Base-by-base conservation (phyloP, 2,329 filamentous ascomycete genomes). In the Fusarium neocosmosporiellum region DNA sequence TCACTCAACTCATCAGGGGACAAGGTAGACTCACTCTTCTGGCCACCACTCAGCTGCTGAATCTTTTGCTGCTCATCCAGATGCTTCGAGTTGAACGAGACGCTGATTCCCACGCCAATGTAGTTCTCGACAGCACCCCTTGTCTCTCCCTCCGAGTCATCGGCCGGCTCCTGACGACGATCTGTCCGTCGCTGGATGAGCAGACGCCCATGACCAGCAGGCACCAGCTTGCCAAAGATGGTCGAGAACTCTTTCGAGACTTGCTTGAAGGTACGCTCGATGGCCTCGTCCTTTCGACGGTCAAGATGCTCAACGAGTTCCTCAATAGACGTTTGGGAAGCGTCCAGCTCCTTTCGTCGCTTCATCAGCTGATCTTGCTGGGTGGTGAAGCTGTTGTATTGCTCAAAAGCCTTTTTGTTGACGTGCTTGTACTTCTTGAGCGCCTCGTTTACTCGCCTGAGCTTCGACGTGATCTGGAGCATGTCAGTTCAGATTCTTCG, bases 341-440 rank as follows among this genome's bases (percentile, higher is more conserved):
- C 91, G 77, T 98, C 94, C 13, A 99, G 90, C 81, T 98, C 96
- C 76, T 92, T 90, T 58, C 96, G 91, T 75, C 96, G 93, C 78
- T 93, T 93, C 58, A 93, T 93, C 20, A 99, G 87, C 24, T 93
- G 92, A 70, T 98, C 95, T 65, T 97, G 93, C 83, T 98, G 94
- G 59, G 92, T 93, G 9, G 96, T 98, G 81, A 98, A 99, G 84
- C 92, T 97, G 84, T 96, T 97, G 86, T 98, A 99, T 82, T 99
- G 96, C 83, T 99, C 97, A 80, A 98, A 98, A 0, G 96, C 96
- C 84, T 99, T 98, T 85, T 98, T 99, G 89, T 99, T 99, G 84
- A 99, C 95, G 78, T 98, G 94, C 63, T 95, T 94, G 84, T 96
- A 98, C 81, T 98, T 98, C 85, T 98, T 98, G 63, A 98, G 87